phyloP scores from a whole-genome alignment of 2,329 filamentous ascomycete species.

The Hypoxylon sp. region DNA sequence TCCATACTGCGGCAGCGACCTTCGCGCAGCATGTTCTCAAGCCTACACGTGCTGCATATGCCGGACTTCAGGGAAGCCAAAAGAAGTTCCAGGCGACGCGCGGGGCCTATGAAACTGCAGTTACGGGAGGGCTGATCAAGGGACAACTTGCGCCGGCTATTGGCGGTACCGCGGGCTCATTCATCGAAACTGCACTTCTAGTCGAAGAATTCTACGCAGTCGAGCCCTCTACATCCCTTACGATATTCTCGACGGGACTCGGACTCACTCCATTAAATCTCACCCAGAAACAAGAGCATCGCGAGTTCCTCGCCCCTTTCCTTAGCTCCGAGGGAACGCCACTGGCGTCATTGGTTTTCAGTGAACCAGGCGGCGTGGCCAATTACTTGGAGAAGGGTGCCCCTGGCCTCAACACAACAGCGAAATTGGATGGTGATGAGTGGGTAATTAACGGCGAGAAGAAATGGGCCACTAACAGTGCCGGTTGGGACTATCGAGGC shows the following conservation, averaged over 20 bases:
- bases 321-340: slow-evolving; percentile 61
- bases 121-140: slow-evolving; percentile 62
- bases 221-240: slow-evolving; percentile 65
- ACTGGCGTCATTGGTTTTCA: slow-evolving; percentile 66
- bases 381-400: slow-evolving; percentile 67
- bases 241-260: slow-evolving; percentile 66
- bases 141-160: slow-evolving; percentile 62
- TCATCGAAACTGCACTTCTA: slow-evolving; percentile 65
- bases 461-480: slow-evolving; percentile 69
- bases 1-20: slow-evolving; percentile 11
- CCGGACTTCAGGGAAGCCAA: not conserved
- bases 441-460: slow-evolving; percentile 70
- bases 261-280: slow-evolving; percentile 67
- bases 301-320: slow-evolving; percentile 65
- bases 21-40: slow-evolving; percentile 28
- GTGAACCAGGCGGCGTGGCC: slow-evolving; percentile 66
- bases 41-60: slow-evolving; percentile 25
- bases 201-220: slow-evolving; percentile 68
- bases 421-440: slow-evolving; percentile 62
- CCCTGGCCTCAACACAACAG: slow-evolving; percentile 64
- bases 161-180: slow-evolving; percentile 61
- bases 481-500: slow-evolving; percentile 67
- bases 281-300: slow-evolving; percentile 58
- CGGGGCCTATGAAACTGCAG: slow-evolving; percentile 62
- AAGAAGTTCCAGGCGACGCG: slow-evolving; percentile 63